Evolutionary conservation across 257 asterid species (phyloP).

Genomic region (Rubia yunnanensis): DNA sequence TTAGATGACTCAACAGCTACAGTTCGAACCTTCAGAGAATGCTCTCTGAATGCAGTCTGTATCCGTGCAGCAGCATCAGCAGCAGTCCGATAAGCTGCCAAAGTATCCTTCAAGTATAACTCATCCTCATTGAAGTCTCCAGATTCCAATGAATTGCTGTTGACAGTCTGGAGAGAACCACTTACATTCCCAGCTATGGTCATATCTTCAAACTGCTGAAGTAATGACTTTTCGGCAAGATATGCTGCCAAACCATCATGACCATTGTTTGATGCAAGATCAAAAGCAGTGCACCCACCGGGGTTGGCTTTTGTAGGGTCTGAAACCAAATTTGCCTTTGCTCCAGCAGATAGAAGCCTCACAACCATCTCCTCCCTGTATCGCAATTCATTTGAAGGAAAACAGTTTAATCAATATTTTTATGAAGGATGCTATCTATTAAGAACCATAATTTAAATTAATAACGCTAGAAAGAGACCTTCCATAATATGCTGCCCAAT

Average conservation of each 20-base stretch:
- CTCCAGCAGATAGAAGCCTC: slow-evolving; percentile 81
- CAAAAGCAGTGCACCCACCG: slow-evolving; percentile 80
- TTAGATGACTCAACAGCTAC: slow-evolving; percentile 39
- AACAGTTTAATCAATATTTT: neutral
- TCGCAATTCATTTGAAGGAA: slow-evolving; percentile 4
- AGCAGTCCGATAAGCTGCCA: slow-evolving; percentile 89
- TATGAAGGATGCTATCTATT: neutral
- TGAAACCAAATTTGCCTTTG: slow-evolving; percentile 82
- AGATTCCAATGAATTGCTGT: slow-evolving; percentile 27
- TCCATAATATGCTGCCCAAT: slow-evolving; percentile 95
- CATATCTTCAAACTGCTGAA: slow-evolving; percentile 84
- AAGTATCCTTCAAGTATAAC: slow-evolving; percentile 60
- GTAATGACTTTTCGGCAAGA: slow-evolving; percentile 91
- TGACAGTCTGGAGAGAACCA: slow-evolving; percentile 57
- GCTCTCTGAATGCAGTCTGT: slow-evolving; percentile 91
- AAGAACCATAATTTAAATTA: neutral
- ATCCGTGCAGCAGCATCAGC: slow-evolving; percentile 99
- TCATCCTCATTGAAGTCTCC: slow-evolving; percentile 67
- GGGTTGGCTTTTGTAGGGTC: slow-evolving; percentile 76
- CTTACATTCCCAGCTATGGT: slow-evolving; percentile 88
- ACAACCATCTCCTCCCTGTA: slow-evolving; percentile 96
- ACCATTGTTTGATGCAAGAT: slow-evolving; percentile 76
- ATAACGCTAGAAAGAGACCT: slow-evolving; percentile 36
- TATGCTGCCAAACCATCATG: slow-evolving; percentile 91
- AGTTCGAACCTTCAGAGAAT: slow-evolving; percentile 42